Percentiles rank a stretch among this genome's conserved stretches.
phyloP scores from a whole-genome alignment of 2,329 filamentous ascomycete species.

The Tetracladium maxilliforme region DNA sequence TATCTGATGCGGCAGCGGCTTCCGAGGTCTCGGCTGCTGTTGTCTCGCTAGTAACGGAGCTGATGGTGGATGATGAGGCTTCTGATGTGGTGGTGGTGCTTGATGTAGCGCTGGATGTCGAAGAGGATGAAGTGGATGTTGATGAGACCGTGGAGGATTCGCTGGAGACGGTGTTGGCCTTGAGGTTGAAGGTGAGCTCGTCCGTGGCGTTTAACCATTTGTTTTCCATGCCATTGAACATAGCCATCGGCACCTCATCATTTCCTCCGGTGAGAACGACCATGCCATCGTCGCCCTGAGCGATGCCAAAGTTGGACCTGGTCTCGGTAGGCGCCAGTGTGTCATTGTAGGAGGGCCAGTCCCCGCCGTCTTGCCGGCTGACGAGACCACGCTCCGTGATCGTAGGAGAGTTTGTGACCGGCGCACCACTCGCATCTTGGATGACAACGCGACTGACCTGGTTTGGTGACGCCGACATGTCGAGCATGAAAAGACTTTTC shows the following conservation, averaged over 20 bases:
- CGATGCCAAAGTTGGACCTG: slow-evolving; percentile 57
- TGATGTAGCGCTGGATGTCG: slow-evolving; percentile 10
- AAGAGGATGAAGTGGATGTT: slow-evolving; percentile 13
- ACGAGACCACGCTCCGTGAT: slow-evolving; percentile 11
- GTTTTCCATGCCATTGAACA: slow-evolving; percentile 67
- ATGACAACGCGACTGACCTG: slow-evolving; percentile 56
- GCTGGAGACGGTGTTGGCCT: slow-evolving; percentile 6
- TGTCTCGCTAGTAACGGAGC: slow-evolving; percentile 4
- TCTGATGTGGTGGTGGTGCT: slow-evolving; percentile 16
- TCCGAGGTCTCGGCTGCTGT: slow-evolving; percentile 11
- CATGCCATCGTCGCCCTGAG: slow-evolving; percentile 43
- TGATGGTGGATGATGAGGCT: slow-evolving; percentile 10
- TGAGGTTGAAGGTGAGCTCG: slow-evolving; percentile 9
- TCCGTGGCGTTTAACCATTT: slow-evolving; percentile 59
- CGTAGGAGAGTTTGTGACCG: slow-evolving; percentile 28
- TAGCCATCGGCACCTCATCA: slow-evolving; percentile 47
- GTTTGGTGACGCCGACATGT: slow-evolving; percentile 63
- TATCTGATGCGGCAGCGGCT: slow-evolving; percentile 13
- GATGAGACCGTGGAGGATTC: slow-evolving; percentile 12
- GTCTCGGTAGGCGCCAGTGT: slow-evolving; percentile 51
- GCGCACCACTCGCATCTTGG: slow-evolving; percentile 41
- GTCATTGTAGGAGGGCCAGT: slow-evolving; percentile 70
- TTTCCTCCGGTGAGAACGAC: slow-evolving; percentile 71
- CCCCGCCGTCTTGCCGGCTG: slow-evolving; percentile 5
- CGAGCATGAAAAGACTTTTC: slow-evolving; percentile 66